phyloP scores from a whole-genome alignment of 2,329 filamentous ascomycete genomes.

The Hypoxylon rubiginosum region DNA sequence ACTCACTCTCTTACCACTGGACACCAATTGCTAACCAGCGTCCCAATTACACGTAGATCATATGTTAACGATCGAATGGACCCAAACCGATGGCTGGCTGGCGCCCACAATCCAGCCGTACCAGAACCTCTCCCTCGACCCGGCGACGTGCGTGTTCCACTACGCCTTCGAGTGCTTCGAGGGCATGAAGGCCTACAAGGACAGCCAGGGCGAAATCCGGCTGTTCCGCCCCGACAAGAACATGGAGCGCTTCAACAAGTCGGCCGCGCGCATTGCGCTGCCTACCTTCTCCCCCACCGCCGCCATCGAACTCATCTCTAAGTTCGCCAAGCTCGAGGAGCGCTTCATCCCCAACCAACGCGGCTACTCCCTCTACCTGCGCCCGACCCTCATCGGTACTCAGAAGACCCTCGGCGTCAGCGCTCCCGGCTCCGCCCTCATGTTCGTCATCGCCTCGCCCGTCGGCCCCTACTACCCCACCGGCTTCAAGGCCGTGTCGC shows the following conservation, averaged over 20 bases:
- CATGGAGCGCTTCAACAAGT: constrained; percentile 95
- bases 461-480: constrained; percentile 98
- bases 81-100: constrained; percentile 84
- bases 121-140: constrained; percentile 96
- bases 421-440: constrained; percentile 89
- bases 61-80: constrained; percentile 97
- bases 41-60: constrained; percentile 79
- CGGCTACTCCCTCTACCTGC: constrained; percentile 95
- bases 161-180: constrained; percentile 99
- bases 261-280: constrained; percentile 89
- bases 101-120: constrained; percentile 89
- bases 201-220: constrained; percentile 80
- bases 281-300: constrained; percentile 83
- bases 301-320: constrained; percentile 84
- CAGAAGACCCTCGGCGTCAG: constrained; percentile 94
- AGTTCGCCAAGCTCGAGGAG: constrained; percentile 84
- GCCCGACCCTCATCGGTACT: constrained; percentile 97
- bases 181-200: constrained; percentile 99
- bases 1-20: background rate
- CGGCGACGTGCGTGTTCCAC: constrained; percentile 96
- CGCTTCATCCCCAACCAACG: constrained; percentile 88
- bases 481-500: constrained; percentile 95
- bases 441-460: constrained; percentile 95
- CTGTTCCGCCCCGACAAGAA: constrained; percentile 97
- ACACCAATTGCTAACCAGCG: constrained; percentile 1